Percentiles rank a stretch among this genome's conserved stretches.
Evolutionary conservation across 805 yeast genomes (phyloP).

Genomic region (Starmera dryadoides): DNA sequence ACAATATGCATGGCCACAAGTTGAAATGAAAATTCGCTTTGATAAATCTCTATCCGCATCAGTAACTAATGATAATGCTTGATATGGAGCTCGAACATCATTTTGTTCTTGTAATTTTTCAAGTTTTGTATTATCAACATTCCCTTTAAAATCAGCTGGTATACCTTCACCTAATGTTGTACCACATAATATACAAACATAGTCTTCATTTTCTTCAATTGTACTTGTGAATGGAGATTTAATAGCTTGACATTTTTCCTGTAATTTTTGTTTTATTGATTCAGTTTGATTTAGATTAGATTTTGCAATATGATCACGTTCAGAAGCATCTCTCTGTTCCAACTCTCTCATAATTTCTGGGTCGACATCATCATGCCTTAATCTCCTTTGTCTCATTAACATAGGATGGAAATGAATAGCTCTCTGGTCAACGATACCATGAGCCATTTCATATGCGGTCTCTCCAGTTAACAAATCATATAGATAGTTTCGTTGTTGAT

Average conservation of each 20-base stretch:
- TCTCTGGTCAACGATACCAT: no score
- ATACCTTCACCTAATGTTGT: constrained; percentile 67
- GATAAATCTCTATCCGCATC: constrained; percentile 54
- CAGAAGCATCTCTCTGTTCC: constrained; percentile 12
- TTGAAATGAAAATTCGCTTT: constrained; percentile 53
- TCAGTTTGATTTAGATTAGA: constrained; percentile 8
- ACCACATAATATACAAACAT: constrained; percentile 66
- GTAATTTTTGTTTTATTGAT: not conserved
- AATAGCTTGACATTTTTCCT: not conserved
- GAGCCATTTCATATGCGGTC: no score
- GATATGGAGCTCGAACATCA: constrained; percentile 59
- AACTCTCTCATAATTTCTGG: constrained; percentile 8
- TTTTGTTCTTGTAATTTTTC: constrained; percentile 23
- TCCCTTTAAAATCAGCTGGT: constrained; percentile 40
- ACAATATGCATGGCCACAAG: constrained; percentile 83
- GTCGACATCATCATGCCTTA: constrained; percentile 7
- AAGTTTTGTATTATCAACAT: constrained; percentile 19
- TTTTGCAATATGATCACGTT: constrained; percentile 6
- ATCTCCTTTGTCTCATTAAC: no score
- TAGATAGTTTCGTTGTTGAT: no score
- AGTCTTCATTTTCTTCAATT: constrained; percentile 27
- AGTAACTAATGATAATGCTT: constrained; percentile 40
- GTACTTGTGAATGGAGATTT: constrained; percentile 15
- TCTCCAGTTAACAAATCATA: no score
- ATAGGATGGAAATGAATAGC: no score